Base-by-base conservation (phyloP, 768 basidiomycete species). In the Crucibulum laeve region DNA sequence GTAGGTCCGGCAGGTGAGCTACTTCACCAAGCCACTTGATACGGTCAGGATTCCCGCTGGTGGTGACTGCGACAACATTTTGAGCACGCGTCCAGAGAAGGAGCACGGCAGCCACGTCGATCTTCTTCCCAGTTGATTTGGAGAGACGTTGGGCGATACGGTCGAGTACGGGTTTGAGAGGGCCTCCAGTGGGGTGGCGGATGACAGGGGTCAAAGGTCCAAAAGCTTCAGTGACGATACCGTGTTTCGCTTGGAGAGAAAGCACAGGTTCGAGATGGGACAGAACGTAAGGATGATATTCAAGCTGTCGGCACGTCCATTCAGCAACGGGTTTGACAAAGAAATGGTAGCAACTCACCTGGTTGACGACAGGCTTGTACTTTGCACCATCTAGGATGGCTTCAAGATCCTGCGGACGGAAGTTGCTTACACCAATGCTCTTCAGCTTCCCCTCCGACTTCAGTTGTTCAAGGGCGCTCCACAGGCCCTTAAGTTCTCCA, bases 371-470 rank as follows among this genome's bases (percentile, higher is more conserved):
- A 3, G 77, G 77, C n/a, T 69, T 68, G 49, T 75, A 62, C 47
- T 65, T 76, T 17, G 69, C 71, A 2, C 59, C 67, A 19, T 70
- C 62, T 5, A 74, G 48, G 19, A 79, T 56, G 3, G 59, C 54
- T 37, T 76, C 63, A 10, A 80, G 50, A 46, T 73, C 66, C 46
- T 69, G 62, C 21, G 71, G 63, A 17, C 65, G 62, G 57, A 75
- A 76, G 61, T 80, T 79, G 53, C 71, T 72, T 19, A 79, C 73
- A n/a, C 78, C 76, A 45, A 74, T 70, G 47, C 62, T 68, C 46
- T 65, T 64, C 17, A 68, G 55, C 41, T 63, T 61, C 11, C 65
- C 65, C 25, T 63, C 67, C 19, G 54, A 53, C 54, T 76, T 72
- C 39, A 73, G 58, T 23, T 71, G 69, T 48, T 81, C 79, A 55